Percentiles rank a stretch among this genome's conserved stretches.
Evolutionary conservation across 345 rosid genomes (phyloP).

Genomic region (Adansonia digitata): DNA sequence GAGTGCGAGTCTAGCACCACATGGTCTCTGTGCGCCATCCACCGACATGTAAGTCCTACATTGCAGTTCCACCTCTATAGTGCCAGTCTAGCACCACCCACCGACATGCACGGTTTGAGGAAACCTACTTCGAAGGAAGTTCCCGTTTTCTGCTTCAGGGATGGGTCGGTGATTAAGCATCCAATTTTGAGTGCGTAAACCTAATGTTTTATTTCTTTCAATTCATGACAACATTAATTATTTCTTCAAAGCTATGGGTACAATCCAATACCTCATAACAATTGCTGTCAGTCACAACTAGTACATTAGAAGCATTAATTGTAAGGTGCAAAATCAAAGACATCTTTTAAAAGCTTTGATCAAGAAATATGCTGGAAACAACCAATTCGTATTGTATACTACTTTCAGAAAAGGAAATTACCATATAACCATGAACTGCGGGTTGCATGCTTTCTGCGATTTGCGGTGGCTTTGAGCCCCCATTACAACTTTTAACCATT

Average conservation of each 20-base stretch:
- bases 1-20: not conserved
- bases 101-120: too few relatives aligned
- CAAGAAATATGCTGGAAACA: not conserved
- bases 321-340: not conserved
- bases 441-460: constrained; percentile 37
- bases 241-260: too few relatives aligned
- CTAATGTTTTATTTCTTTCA: too few relatives aligned
- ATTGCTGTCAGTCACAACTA: not conserved
- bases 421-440: constrained; percentile 49
- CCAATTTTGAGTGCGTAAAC: too few relatives aligned
- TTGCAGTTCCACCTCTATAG: too few relatives aligned
- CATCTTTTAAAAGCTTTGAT: not conserved
- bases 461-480: constrained; percentile 69
- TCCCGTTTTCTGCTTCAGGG: too few relatives aligned
- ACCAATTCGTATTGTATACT: not conserved
- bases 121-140: too few relatives aligned
- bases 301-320: not conserved
- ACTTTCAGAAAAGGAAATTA: not conserved
- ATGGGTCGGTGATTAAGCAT: too few relatives aligned
- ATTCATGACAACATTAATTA: not conserved
- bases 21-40: not conserved
- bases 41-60: too few relatives aligned
- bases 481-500: not conserved
- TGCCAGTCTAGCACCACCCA: too few relatives aligned
- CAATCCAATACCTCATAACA: not conserved